Evolutionary conservation across 2,329 filamentous ascomycete genomes (phyloP).

Genomic region (Aspergillus fumigatiaffinis): DNA sequence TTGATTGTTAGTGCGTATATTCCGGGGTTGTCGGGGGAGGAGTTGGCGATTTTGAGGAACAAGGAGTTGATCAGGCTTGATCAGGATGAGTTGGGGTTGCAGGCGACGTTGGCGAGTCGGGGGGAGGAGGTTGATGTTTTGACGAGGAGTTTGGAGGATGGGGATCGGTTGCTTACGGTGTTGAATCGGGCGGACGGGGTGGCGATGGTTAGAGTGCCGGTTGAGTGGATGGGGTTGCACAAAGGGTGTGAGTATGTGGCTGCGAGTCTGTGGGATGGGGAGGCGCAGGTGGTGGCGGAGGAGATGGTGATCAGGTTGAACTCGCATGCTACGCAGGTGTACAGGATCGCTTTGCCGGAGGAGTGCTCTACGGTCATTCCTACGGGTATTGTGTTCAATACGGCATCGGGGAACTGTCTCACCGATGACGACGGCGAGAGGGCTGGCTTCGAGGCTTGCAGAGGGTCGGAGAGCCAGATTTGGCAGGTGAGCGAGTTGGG

Average conservation of each 20-base stretch:
- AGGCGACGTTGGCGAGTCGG: conserved; percentile 47
- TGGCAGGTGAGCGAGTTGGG: conserved; percentile 38
- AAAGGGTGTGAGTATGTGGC: conserved; percentile 26
- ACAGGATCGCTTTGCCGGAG: conserved; percentile 36
- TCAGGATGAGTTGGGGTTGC: conserved; percentile 42
- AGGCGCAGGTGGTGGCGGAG: conserved; percentile 18
- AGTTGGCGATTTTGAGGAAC: conserved; percentile 39
- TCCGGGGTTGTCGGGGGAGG: conserved; percentile 31
- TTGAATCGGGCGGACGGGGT: conserved; percentile 41
- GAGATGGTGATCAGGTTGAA: conserved; percentile 28
- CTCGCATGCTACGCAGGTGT: conserved; percentile 42
- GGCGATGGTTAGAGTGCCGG: conserved; percentile 27
- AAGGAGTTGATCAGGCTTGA: conserved; percentile 42
- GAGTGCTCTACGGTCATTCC: conserved; percentile 31
- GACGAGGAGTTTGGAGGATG: conserved; percentile 45
- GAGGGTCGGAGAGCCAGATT: conserved; percentile 40
- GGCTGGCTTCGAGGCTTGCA: conserved; percentile 36
- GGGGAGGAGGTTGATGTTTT: conserved; percentile 44
- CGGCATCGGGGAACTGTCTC: conserved; percentile 43
- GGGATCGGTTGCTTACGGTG: conserved; percentile 46
- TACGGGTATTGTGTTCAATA: conserved; percentile 51
- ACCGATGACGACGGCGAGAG: conserved; percentile 26
- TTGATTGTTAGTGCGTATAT: conserved; percentile 48
- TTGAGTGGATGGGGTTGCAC: conserved; percentile 37
- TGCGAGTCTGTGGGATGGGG: conserved; percentile 45